Evolutionary conservation across 73 alveolate genomes (phyloP).

Genomic region (Urostyla sp.): DNA sequence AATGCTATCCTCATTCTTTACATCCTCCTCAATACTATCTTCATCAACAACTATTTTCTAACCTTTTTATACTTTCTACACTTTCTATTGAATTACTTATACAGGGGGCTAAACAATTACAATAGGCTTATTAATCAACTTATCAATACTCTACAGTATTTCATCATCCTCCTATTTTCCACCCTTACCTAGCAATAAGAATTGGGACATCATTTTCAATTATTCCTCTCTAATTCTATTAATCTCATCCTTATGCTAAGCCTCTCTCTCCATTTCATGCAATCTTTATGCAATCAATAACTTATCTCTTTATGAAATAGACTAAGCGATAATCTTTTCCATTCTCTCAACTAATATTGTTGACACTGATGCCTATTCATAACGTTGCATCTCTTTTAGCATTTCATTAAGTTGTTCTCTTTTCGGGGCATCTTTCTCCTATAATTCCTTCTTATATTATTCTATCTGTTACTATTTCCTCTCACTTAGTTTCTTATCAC

Average conservation of each 20-base stretch:
- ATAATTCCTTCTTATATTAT: constrained; percentile 14
- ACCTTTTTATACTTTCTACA: constrained; percentile 13
- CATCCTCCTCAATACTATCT: neutral
- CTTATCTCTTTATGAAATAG: constrained; percentile 29
- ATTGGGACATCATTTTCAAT: constrained; percentile 10
- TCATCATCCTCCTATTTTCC: constrained; percentile 6
- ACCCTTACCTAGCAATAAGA: constrained; percentile 23
- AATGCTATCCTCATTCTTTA: constrained; percentile 5
- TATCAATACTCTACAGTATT: constrained; percentile 17
- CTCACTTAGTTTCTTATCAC: neutral
- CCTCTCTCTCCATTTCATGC: constrained; percentile 29
- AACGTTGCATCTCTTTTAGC: constrained; percentile 27
- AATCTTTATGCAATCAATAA: constrained; percentile 20
- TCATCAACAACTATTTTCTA: neutral
- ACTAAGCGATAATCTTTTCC: constrained; percentile 35
- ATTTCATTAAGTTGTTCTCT: constrained; percentile 14
- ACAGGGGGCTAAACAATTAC: no score
- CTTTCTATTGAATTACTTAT: no score
- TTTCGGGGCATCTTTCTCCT: constrained; percentile 1
- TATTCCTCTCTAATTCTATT: constrained; percentile 40
- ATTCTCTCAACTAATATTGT: constrained; percentile 42
- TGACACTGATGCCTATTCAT: constrained; percentile 42
- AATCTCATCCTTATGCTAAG: constrained; percentile 33
- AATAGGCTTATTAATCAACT: constrained; percentile 25
- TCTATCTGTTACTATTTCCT: neutral